Conservation (phyloP, 306 rosid species). For the Castanea crenata region DNA sequence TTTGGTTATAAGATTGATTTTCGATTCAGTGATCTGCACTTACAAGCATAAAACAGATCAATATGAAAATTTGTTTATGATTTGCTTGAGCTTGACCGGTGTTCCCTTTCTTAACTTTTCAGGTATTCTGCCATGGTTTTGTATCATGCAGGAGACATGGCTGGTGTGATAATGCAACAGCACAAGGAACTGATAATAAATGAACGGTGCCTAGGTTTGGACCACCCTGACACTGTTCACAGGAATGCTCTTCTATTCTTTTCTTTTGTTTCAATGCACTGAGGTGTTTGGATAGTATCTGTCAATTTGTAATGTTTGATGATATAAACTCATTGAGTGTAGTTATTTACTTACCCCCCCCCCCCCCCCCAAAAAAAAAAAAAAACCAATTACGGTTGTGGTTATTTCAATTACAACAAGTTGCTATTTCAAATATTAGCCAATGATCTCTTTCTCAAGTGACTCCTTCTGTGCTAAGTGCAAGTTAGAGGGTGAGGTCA, state of each 20-base stretch:
- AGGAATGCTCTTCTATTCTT: constrained; percentile 44
- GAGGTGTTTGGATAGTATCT: too few relatives aligned
- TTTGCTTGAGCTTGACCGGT: too few relatives aligned
- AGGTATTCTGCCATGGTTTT: too few relatives aligned
- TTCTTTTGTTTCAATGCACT: constrained; percentile 3
- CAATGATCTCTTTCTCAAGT: too few relatives aligned
- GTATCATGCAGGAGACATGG: constrained; percentile 34
- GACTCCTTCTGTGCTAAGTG: too few relatives aligned
- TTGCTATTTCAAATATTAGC: background rate
- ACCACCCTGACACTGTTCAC: constrained; percentile 99
- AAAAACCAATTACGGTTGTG: too few relatives aligned
- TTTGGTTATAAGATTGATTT: background rate
- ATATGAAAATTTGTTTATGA: background rate
- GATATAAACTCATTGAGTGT: background rate
- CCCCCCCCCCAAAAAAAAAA: too few relatives aligned
- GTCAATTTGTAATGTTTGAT: too few relatives aligned
- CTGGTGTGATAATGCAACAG: constrained; percentile 94
- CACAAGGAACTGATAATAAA: constrained; percentile 94
- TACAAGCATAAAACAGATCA: background rate
- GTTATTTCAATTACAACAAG: background rate
- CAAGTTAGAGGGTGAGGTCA: too few relatives aligned
- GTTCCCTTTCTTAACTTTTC: too few relatives aligned
- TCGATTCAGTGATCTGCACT: background rate
- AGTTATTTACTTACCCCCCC: too few relatives aligned
- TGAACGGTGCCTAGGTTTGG: constrained; percentile 90